These are phyloP conservation scores for Globisporangium canariense DNA, from an alignment of 352 stramenopile genomes.

Conservation along the genomic window DNA sequence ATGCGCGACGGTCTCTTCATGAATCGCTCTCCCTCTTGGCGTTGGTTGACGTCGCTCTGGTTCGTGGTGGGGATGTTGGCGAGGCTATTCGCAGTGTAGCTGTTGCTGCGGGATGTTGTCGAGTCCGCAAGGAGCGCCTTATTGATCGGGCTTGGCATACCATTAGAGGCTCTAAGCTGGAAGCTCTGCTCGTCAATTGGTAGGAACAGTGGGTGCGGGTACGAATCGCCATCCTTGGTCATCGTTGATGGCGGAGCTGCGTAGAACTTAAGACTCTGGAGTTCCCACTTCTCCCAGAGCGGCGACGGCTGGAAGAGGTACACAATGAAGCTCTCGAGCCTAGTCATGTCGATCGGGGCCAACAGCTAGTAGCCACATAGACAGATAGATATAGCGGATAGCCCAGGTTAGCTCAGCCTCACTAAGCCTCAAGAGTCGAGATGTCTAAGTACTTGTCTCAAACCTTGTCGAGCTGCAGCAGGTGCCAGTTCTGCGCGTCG, in stretches of 20 bases:
- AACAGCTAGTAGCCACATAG: not conserved
- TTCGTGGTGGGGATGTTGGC: no score
- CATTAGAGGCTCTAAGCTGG: not conserved
- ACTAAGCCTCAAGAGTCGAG: not conserved
- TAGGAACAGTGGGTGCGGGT: no score
- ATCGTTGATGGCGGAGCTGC: not conserved
- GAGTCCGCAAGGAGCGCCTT: not conserved
- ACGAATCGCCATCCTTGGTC: not conserved
- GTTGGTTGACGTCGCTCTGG: not conserved
- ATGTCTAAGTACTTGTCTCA: not conserved
- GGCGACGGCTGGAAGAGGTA: conserved; percentile 60
- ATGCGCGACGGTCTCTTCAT: conserved; percentile 4
- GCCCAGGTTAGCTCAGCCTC: not conserved
- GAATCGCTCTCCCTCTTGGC: not conserved
- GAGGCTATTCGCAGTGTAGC: not conserved
- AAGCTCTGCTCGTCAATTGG: not conserved
- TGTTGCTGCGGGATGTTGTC: not conserved
- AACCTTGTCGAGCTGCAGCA: conserved; percentile 53
- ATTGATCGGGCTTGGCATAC: not conserved
- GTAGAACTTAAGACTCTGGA: conserved; percentile 52
- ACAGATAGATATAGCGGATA: not conserved
- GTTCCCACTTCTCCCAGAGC: conserved; percentile 55
- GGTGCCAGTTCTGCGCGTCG: conserved; percentile 68
- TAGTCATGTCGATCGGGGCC: conserved; percentile 25
- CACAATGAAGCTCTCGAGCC: conserved; percentile 41